phyloP scores from a whole-genome alignment of 805 yeast species.

The Kluyveromyces siamensis region DNA sequence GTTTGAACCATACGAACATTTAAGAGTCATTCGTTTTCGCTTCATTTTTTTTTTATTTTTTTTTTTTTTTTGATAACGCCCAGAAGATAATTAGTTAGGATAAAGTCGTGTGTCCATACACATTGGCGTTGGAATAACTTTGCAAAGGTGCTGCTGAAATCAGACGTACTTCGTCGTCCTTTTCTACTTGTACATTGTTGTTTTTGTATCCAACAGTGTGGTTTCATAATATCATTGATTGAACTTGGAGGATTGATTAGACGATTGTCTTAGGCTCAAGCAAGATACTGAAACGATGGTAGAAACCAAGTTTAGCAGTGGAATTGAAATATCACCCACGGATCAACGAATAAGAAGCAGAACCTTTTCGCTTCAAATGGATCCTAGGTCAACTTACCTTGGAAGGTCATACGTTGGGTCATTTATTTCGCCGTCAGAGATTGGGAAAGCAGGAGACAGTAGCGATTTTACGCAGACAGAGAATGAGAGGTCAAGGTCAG shows the following conservation, averaged over 20 bases:
- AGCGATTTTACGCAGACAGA: neutral
- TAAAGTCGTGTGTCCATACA: too few relatives aligned
- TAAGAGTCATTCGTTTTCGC: too few relatives aligned
- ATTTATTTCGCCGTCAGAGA: conserved; percentile 14
- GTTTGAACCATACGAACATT: too few relatives aligned
- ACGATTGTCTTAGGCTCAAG: neutral
- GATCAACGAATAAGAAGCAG: neutral
- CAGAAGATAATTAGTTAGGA: too few relatives aligned
- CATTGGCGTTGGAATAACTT: too few relatives aligned
- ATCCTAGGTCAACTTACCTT: conserved; percentile 9
- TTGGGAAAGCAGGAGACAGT: neutral
- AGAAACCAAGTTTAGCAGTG: neutral
- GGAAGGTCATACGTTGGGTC: conserved; percentile 26
- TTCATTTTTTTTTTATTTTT: too few relatives aligned
- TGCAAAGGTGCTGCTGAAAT: too few relatives aligned
- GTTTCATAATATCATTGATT: too few relatives aligned
- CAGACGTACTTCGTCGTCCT: too few relatives aligned
- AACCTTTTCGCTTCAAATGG: conserved; percentile 4
- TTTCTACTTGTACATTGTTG: too few relatives aligned
- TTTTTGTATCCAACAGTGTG: too few relatives aligned
- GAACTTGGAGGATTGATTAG: neutral
- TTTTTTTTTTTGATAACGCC: too few relatives aligned
- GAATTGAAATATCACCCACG: neutral
- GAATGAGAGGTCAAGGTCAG: conserved; percentile 6
- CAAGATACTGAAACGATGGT: neutral